A percentile compares a stretch with the other conserved stretches of the same genome.
Conservation (phyloP, 2,329 filamentous ascomycete genomes). For the Aspergillus costaricaensis region DNA sequence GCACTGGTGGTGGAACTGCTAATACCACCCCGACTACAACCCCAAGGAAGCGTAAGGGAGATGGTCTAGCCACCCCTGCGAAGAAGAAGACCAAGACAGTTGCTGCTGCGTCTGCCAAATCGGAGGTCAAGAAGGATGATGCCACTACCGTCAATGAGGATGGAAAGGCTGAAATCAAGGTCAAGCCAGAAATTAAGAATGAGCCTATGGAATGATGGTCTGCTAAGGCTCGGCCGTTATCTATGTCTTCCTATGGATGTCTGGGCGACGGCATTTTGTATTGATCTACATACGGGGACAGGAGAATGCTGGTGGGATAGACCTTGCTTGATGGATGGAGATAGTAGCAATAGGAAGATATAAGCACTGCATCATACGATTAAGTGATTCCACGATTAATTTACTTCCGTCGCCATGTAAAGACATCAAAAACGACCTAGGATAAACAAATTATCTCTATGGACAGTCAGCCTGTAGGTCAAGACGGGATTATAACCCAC, state of each 20-base stretch:
- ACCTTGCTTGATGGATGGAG: too few species aligned
- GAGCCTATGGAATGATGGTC: neutral
- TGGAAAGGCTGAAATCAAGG: neutral
- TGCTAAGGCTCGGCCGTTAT: neutral
- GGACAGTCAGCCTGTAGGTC: too few species aligned
- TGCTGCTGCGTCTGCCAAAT: neutral
- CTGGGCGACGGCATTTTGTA: too few species aligned
- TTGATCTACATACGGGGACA: neutral
- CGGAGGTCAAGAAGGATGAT: neutral
- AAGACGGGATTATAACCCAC: too few species aligned
- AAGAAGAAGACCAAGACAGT: constrained; percentile 3
- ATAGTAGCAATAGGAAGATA: too few species aligned
- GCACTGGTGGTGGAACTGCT: neutral
- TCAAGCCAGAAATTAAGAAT: neutral
- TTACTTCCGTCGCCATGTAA: too few species aligned
- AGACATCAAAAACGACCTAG: too few species aligned
- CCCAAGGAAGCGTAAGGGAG: constrained; percentile 8
- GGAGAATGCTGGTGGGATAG: too few species aligned
- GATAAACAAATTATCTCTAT: too few species aligned
- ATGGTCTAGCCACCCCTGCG: neutral
- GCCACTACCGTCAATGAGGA: neutral
- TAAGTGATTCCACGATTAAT: too few species aligned
- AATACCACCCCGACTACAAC: neutral
- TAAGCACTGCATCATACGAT: too few species aligned
- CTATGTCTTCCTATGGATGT: too few species aligned